A percentile compares a stretch with the other conserved stretches of the same genome.
Evolutionary conservation across 257 asterid genomes (phyloP).

Genomic region (Jacaranda mimosifolia): DNA sequence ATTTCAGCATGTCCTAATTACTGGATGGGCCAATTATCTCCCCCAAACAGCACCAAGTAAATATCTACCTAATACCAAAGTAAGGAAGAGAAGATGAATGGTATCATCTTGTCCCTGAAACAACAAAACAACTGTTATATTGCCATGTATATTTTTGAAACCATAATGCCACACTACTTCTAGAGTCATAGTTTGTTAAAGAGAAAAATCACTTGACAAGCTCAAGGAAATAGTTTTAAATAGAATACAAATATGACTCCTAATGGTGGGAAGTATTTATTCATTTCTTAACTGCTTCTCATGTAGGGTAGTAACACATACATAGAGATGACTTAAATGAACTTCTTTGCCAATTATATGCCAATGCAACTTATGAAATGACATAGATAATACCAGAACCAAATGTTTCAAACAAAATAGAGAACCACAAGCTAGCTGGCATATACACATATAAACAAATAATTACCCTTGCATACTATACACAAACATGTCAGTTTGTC

Average conservation of each 20-base stretch:
- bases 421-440: conserved; percentile 3
- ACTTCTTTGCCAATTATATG: conserved; percentile 19
- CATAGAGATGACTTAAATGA: too few relatives aligned
- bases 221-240: not conserved
- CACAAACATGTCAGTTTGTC: too few relatives aligned
- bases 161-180: too few relatives aligned
- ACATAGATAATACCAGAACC: conserved; percentile 25
- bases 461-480: too few relatives aligned
- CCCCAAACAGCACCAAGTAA: conserved; percentile 84
- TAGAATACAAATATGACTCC: not conserved
- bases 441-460: too few relatives aligned
- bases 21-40: conserved; percentile 70
- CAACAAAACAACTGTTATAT: conserved; percentile 21
- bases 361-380: conserved; percentile 2
- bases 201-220: conserved; percentile 22
- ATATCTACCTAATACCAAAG: conserved; percentile 59
- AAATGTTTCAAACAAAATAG: not conserved
- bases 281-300: too few relatives aligned
- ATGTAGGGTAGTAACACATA: too few relatives aligned
- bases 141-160: too few relatives aligned
- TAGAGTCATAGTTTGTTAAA: conserved; percentile 9
- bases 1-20: conserved; percentile 62
- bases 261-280: too few relatives aligned
- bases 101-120: conserved; percentile 21
- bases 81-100: conserved; percentile 27